Percentiles rank a stretch among this genome's conserved stretches.
Evolutionary conservation across 306 rosid genomes (phyloP).

Genomic region (Cicer judaicum): DNA sequence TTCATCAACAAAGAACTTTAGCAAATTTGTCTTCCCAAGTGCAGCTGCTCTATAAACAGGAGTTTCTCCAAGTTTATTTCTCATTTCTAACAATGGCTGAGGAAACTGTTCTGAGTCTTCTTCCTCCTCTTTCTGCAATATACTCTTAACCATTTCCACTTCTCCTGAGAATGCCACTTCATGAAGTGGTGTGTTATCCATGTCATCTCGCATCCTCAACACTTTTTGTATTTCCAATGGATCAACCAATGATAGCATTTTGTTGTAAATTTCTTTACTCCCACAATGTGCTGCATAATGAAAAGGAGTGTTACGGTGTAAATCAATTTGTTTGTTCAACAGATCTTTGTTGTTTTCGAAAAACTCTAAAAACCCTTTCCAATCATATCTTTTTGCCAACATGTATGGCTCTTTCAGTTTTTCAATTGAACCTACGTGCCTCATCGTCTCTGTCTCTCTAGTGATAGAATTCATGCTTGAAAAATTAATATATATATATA

Average conservation of each 20-base stretch:
- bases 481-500: too few relatives aligned
- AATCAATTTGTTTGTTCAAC: constrained; percentile 22
- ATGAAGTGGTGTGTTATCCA: constrained; percentile 52
- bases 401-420: constrained; percentile 45
- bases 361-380: constrained; percentile 24
- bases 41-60: constrained; percentile 49
- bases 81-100: not conserved
- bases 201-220: constrained; percentile 46
- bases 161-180: constrained; percentile 49
- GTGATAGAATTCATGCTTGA: not conserved
- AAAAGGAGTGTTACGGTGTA: constrained; percentile 41
- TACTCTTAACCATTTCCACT: constrained; percentile 36
- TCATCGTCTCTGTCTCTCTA: not conserved
- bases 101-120: not conserved
- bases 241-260: constrained; percentile 23
- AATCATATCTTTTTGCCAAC: constrained; percentile 40
- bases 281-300: constrained; percentile 51
- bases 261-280: constrained; percentile 21
- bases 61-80: constrained; percentile 44
- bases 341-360: not conserved
- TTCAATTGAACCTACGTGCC: not conserved
- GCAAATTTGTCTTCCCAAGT: constrained; percentile 39
- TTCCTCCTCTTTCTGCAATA: constrained; percentile 24
- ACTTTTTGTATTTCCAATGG: not conserved
- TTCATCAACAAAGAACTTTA: not conserved